Evolutionary conservation across 345 rosid species (phyloP).

Genomic region (Lepidium didymum): DNA sequence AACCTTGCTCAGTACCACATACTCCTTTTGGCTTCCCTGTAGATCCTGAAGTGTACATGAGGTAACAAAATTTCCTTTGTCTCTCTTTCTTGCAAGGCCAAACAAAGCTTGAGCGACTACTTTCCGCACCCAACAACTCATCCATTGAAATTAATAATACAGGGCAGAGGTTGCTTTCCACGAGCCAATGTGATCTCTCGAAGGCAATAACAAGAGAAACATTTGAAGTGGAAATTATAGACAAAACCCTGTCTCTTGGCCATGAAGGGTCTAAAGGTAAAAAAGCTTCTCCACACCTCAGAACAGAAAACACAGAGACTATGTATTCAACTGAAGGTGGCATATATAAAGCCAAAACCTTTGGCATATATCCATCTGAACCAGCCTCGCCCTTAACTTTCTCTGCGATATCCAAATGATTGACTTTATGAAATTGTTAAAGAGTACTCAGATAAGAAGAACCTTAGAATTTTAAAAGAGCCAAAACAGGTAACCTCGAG

Average conservation of each 20-base stretch:
- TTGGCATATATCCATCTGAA: conserved; percentile 36
- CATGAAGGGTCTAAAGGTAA: conserved; percentile 80
- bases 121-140: conserved; percentile 22
- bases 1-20: conserved; percentile 88
- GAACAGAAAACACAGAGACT: conserved; percentile 63
- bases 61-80: conserved; percentile 59
- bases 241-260: conserved; percentile 73
- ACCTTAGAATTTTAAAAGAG: neutral
- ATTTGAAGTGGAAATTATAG: conserved; percentile 43
- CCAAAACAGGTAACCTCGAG: conserved; percentile 28
- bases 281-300: conserved; percentile 83
- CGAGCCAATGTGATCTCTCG: conserved; percentile 45
- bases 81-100: conserved; percentile 53
- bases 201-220: conserved; percentile 48
- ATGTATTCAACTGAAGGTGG: conserved; percentile 82
- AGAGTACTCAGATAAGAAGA: neutral
- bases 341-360: conserved; percentile 59
- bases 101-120: conserved; percentile 7
- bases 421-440: neutral
- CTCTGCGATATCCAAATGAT: neutral
- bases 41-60: conserved; percentile 94
- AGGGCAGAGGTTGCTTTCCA: conserved; percentile 32
- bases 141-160: conserved; percentile 47
- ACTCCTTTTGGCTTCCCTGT: conserved; percentile 90
- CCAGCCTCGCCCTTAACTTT: neutral